These are phyloP conservation scores for Sclerospora graminicola DNA, from an alignment of 352 stramenopile genomes.

Conservation along the genomic window DNA sequence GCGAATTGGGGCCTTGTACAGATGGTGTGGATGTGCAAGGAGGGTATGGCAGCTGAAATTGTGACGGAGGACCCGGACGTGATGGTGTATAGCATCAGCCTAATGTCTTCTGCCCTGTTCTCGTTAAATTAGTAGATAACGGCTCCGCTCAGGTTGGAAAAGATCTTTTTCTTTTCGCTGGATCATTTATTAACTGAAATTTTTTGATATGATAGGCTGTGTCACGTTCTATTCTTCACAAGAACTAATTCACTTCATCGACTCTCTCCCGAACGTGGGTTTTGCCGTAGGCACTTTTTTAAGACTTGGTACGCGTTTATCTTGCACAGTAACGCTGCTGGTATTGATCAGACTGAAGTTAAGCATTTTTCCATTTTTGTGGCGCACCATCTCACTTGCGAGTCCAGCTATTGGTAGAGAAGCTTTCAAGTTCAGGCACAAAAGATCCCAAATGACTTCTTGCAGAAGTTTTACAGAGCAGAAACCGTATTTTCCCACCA, in stretches of 20 bases:
- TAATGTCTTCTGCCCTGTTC: conserved; percentile 35
- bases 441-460: conserved; percentile 43
- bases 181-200: background rate
- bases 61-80: conserved; percentile 78
- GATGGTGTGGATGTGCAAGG: conserved; percentile 78
- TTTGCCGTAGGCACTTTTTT: conserved; percentile 36
- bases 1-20: conserved; percentile 3
- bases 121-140: conserved; percentile 64
- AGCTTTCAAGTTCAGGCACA: conserved; percentile 34
- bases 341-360: conserved; percentile 35
- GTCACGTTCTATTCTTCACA: conserved; percentile 43
- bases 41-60: conserved; percentile 41
- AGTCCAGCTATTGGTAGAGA: conserved; percentile 50
- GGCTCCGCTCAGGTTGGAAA: conserved; percentile 34
- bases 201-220: conserved; percentile 25
- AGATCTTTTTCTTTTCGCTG: background rate
- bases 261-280: conserved; percentile 66
- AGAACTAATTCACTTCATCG: conserved; percentile 47
- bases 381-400: conserved; percentile 42
- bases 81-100: conserved; percentile 60
- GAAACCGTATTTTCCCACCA: conserved; percentile 78
- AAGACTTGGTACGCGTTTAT: background rate
- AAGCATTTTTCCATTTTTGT: conserved; percentile 70
- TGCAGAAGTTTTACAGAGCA: conserved; percentile 41
- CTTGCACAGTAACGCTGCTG: background rate